Evolutionary conservation across 192 early-diverging fungal species (phyloP).

Genomic region (Umbelopsis isabellina): DNA sequence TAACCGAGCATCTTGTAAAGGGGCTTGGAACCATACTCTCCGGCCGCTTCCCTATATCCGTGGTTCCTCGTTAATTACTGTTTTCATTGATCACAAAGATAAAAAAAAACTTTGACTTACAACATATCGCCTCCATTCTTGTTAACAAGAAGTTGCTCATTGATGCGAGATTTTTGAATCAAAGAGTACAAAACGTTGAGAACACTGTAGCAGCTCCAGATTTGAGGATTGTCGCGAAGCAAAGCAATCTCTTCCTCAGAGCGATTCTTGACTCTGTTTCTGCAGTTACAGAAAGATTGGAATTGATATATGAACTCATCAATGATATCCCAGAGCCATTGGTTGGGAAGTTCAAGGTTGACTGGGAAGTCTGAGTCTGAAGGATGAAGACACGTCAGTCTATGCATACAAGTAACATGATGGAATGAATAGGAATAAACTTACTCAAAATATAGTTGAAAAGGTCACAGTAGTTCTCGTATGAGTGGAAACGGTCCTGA

Average conservation of each 20-base stretch:
- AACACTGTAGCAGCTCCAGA: constrained; percentile 96
- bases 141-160: constrained; percentile 86
- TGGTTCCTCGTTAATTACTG: not conserved
- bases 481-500: constrained; percentile 90
- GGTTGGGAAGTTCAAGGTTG: constrained; percentile 93
- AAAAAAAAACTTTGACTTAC: constrained; percentile 27
- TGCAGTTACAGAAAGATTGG: constrained; percentile 96
- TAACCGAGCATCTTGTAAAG: constrained; percentile 97
- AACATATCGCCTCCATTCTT: constrained; percentile 89
- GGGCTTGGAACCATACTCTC: constrained; percentile 86
- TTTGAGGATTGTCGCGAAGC: constrained; percentile 83
- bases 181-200: constrained; percentile 95
- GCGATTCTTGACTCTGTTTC: constrained; percentile 83
- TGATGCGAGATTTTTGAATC: constrained; percentile 94
- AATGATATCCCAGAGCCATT: constrained; percentile 99
- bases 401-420: not conserved
- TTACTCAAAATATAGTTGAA: constrained; percentile 96
- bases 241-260: constrained; percentile 77
- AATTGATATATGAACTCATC: constrained; percentile 99
- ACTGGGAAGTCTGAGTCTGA: constrained; percentile 78
- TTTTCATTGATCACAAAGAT: not conserved
- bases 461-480: constrained; percentile 95
- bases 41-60: constrained; percentile 72
- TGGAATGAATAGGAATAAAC: constrained; percentile 18
- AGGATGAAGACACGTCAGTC: not conserved